Base-by-base conservation (phyloP, 2,329 filamentous ascomycete species). In the Byssochlamys sp. region DNA sequence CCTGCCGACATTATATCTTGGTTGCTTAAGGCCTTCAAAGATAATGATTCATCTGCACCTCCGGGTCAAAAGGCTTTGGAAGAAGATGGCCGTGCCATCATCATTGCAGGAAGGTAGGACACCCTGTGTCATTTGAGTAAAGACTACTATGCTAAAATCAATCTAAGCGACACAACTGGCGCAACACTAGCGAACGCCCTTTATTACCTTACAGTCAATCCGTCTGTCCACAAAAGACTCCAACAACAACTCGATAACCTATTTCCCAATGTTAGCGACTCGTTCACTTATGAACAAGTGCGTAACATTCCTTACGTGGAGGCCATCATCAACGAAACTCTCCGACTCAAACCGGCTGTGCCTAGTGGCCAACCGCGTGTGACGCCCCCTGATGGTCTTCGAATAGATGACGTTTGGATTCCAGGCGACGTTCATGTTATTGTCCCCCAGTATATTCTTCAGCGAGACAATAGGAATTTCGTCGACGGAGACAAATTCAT, bases 341-440 rank as follows among this genome's bases (percentile, higher is more conserved):
- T 74, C 52, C 65, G 77, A 0, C 59, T 78, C 9, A 71, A 74
- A n/a, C 73, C 75, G 0, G 66, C 73, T 0, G 56, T 75, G 0
- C 62, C 72, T 1, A 66, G 66, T n/a, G 73, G 71, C 3, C 64
- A 66, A 4, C 66, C 66, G 3, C 71, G 76, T 2, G 62, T 69
- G 5, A 77, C 76, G 0, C 77, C 76, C 1, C 60, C 66, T 0
- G 68, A 67, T 50, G 71, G 70, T 26, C 63, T 66, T 27, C 51
- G 53, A 45, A 56, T 72, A 9, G 69, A 69, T 35, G 68, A 68
- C 31, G 60, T 63, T 5, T 61, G 60, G 55, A 67, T 72, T 27
- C 70, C 70, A 0, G 70, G 67, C 3, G 55, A 67, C 54, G 60
- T 59, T n/a, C 64, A 63, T 52, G 67, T 64, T 4, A 56, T 60